These are phyloP conservation scores for Fusarium napiforme DNA, from an alignment of 2,329 filamentous ascomycete genomes.

Conservation along the genomic window DNA sequence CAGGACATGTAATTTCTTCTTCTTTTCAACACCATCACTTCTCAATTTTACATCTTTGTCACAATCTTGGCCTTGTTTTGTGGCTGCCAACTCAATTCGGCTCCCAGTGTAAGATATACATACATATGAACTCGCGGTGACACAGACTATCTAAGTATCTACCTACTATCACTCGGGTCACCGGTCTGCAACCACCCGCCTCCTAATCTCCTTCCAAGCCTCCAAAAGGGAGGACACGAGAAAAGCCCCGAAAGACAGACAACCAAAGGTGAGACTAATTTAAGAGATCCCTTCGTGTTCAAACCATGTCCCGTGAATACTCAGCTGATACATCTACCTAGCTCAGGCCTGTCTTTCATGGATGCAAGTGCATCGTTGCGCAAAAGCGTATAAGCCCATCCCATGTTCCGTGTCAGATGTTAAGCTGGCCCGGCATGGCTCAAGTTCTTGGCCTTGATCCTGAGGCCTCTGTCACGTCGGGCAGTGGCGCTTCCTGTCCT, in stretches of 20 bases:
- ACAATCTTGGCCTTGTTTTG: constrained; percentile 1
- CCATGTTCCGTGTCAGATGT: constrained; percentile 23
- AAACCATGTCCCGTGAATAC: background rate
- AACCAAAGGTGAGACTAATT: constrained; percentile 16
- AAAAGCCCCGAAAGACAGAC: constrained; percentile 29
- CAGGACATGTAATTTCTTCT: constrained; percentile 11
- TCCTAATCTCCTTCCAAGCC: constrained; percentile 5
- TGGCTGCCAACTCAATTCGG: background rate
- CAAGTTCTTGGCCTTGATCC: constrained; percentile 33
- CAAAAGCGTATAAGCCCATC: constrained; percentile 26
- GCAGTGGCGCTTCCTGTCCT: constrained; percentile 35
- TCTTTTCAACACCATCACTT: constrained; percentile 9
- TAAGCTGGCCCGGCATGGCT: constrained; percentile 40
- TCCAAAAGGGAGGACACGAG: constrained; percentile 5
- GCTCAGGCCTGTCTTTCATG: constrained; percentile 39
- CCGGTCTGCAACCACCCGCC: constrained; percentile 19
- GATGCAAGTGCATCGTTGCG: constrained; percentile 38
- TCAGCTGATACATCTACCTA: constrained; percentile 14
- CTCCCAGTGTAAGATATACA: background rate
- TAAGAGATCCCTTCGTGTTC: background rate
- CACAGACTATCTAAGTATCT: background rate
- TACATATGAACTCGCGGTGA: constrained; percentile 6
- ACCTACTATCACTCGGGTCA: background rate
- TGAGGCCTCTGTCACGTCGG: constrained; percentile 37
- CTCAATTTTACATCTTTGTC: constrained; percentile 16